Conservation (phyloP, 345 rosid species). For the Gossypium thurberi region DNA sequence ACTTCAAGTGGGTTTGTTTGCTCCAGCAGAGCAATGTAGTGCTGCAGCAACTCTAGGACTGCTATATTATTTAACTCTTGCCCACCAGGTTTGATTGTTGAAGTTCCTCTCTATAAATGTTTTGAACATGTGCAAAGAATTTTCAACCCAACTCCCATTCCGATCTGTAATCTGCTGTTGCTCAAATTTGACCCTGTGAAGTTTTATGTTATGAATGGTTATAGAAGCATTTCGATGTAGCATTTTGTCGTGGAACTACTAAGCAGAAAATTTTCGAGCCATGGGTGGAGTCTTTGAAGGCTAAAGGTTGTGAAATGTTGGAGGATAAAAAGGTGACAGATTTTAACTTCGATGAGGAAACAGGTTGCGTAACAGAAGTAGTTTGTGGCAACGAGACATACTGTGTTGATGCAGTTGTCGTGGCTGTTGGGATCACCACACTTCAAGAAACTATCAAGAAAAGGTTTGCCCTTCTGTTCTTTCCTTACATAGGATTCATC, state of each 20-base stretch:
- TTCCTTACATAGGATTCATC: neutral
- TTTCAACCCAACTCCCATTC: no score
- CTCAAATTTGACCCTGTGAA: neutral
- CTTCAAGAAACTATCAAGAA: slow-evolving; percentile 44
- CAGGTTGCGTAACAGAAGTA: slow-evolving; percentile 39
- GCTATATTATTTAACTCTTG: slow-evolving; percentile 38
- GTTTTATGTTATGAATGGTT: slow-evolving; percentile 9
- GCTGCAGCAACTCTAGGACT: slow-evolving; percentile 57
- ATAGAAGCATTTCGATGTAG: slow-evolving; percentile 47
- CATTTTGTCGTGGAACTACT: slow-evolving; percentile 39
- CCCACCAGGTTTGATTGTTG: slow-evolving; percentile 43
- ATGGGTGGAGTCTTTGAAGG: slow-evolving; percentile 37
- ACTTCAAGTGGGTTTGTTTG: slow-evolving; percentile 60
- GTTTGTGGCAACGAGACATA: slow-evolving; percentile 36
- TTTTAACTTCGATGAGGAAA: slow-evolving; percentile 33
- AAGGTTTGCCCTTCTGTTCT: slow-evolving; percentile 28
- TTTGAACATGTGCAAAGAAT: neutral
- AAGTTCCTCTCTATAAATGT: neutral
- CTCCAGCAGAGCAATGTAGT: slow-evolving; percentile 57
- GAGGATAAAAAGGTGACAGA: slow-evolving; percentile 30
- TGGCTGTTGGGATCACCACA: slow-evolving; percentile 46
- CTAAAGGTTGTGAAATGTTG: slow-evolving; percentile 38
- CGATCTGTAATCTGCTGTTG: neutral
- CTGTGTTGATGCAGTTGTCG: slow-evolving; percentile 42
- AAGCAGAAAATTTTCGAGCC: slow-evolving; percentile 44